phyloP scores from a whole-genome alignment of 305 asterid species.

The Solanum hybrid region DNA sequence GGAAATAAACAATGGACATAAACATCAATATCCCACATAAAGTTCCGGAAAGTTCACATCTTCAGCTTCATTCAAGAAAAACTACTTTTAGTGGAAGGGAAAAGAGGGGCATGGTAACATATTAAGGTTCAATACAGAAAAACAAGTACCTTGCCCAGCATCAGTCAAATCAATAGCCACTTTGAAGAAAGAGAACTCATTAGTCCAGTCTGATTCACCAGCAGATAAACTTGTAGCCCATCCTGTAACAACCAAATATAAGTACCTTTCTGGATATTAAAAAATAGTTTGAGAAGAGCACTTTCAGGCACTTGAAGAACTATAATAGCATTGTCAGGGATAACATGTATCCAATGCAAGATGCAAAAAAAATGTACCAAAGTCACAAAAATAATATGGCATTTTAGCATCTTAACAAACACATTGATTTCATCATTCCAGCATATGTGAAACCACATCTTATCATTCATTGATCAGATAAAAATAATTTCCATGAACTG shows the following conservation, averaged over 20 bases:
- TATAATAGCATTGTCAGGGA: background rate
- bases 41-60: background rate
- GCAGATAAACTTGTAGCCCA: constrained; percentile 97
- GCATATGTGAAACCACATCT: background rate
- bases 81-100: background rate
- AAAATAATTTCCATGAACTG: background rate
- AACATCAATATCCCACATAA: constrained; percentile 5
- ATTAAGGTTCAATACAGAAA: constrained; percentile 1
- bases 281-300: background rate
- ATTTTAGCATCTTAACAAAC: background rate
- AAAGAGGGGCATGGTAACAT: background rate
- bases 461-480: background rate
- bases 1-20: constrained; percentile 19
- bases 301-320: background rate
- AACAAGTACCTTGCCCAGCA: constrained; percentile 76
- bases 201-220: constrained; percentile 74
- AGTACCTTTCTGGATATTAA: background rate
- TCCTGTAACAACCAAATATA: constrained; percentile 40
- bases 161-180: constrained; percentile 75
- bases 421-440: background rate
- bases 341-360: background rate
- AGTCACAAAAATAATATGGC: background rate
- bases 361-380: background rate
- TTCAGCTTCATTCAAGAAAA: background rate
- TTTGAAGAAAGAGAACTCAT: constrained; percentile 64